Evolutionary conservation across 352 stramenopile species (phyloP).

Genomic region (Pythium volutum): DNA sequence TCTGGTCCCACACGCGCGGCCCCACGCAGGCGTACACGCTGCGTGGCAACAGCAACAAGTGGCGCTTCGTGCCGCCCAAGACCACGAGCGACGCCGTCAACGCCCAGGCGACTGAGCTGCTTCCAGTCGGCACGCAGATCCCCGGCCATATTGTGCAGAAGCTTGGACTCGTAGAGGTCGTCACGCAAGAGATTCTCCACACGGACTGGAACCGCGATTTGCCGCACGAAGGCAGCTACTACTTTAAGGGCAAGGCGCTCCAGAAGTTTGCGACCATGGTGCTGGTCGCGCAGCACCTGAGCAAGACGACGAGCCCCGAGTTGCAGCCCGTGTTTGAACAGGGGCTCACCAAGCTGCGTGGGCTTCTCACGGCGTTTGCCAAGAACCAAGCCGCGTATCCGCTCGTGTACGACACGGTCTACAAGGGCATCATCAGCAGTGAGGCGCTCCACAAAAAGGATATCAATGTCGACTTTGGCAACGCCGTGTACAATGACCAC

Average conservation of each 20-base stretch:
- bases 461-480: slow-evolving; percentile 65
- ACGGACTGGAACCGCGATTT: slow-evolving; percentile 57
- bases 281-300: slow-evolving; percentile 44
- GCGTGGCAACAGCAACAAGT: slow-evolving; percentile 26
- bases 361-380: slow-evolving; percentile 46
- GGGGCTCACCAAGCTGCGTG: slow-evolving; percentile 51
- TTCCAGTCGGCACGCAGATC: slow-evolving; percentile 34
- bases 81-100: slow-evolving; percentile 41
- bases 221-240: slow-evolving; percentile 48
- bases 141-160: slow-evolving; percentile 28
- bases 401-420: slow-evolving; percentile 59
- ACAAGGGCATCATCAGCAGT: slow-evolving; percentile 57
- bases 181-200: slow-evolving; percentile 44
- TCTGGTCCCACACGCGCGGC: slow-evolving; percentile 75
- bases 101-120: slow-evolving; percentile 41
- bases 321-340: slow-evolving; percentile 32
- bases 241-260: slow-evolving; percentile 76
- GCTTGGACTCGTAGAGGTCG: slow-evolving; percentile 24
- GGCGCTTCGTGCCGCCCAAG: slow-evolving; percentile 47
- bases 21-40: slow-evolving; percentile 59
- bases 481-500: slow-evolving; percentile 76
- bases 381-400: slow-evolving; percentile 59
- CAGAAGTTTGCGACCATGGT: slow-evolving; percentile 74
- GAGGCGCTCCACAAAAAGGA: slow-evolving; percentile 50
- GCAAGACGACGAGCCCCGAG: slow-evolving; percentile 45